Percentiles rank a stretch among this genome's conserved stretches.
phyloP scores from a whole-genome alignment of 805 yeast species.

The Jamesozyma spencerorum region DNA sequence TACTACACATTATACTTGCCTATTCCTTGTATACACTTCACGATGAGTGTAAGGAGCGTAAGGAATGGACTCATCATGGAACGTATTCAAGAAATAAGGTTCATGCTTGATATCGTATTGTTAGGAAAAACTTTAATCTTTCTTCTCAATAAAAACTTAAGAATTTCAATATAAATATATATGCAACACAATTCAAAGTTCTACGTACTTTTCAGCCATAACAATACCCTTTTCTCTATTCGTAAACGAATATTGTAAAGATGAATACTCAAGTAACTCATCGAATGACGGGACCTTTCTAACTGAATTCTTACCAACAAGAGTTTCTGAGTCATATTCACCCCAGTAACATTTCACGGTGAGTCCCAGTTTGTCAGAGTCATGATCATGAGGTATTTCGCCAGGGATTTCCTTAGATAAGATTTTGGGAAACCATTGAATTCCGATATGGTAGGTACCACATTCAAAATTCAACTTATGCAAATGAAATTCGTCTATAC shows the following conservation, averaged over 20 bases:
- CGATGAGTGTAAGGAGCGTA: too few relatives aligned
- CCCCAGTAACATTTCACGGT: slow-evolving; percentile 69
- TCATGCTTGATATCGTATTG: too few relatives aligned
- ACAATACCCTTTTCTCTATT: slow-evolving; percentile 64
- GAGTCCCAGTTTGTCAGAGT: slow-evolving; percentile 41
- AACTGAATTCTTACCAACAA: slow-evolving; percentile 31
- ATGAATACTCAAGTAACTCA: slow-evolving; percentile 61
- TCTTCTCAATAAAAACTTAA: too few relatives aligned
- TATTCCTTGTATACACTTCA: too few relatives aligned
- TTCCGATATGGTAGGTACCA: slow-evolving; percentile 44
- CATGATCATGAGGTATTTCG: slow-evolving; percentile 31
- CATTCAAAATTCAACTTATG: slow-evolving; percentile 58
- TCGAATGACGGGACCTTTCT: slow-evolving; percentile 59
- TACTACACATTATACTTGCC: too few relatives aligned
- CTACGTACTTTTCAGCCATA: slow-evolving; percentile 42
- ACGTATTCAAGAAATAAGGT: too few relatives aligned
- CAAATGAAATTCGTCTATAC: slow-evolving; percentile 55
- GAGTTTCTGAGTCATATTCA: slow-evolving; percentile 45
- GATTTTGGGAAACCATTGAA: slow-evolving; percentile 67
- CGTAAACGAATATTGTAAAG: slow-evolving; percentile 54
- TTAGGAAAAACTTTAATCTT: too few relatives aligned
- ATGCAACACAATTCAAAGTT: slow-evolving; percentile 5
- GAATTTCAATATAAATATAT: neutral
- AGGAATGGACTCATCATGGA: too few relatives aligned
- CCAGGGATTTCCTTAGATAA: slow-evolving; percentile 20